Evolutionary conservation across 192 early-diverging fungal genomes (phyloP).

Genomic region (Mortierella antarctica): DNA sequence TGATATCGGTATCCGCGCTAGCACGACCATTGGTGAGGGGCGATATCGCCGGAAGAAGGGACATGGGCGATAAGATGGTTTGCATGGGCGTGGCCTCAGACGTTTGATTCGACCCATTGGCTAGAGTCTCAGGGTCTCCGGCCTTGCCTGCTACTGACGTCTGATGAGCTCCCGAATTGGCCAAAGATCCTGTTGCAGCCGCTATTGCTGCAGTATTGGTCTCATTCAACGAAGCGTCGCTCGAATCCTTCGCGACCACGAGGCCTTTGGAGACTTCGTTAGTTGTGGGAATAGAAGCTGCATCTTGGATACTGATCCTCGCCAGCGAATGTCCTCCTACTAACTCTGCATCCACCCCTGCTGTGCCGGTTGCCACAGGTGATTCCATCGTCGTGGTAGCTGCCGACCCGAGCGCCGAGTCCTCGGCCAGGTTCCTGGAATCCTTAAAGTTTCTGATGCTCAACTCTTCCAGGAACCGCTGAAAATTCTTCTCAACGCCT

Average conservation of each 20-base stretch:
- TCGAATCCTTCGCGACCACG: background rate
- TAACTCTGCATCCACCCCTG: background rate
- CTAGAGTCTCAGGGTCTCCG: too few relatives aligned
- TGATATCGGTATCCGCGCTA: background rate
- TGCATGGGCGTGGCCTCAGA: too few relatives aligned
- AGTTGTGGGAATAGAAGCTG: background rate
- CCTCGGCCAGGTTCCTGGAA: background rate
- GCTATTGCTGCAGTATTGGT: background rate
- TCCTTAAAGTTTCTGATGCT: constrained; percentile 34
- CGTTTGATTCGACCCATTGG: too few relatives aligned
- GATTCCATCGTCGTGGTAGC: background rate
- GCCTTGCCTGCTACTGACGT: too few relatives aligned
- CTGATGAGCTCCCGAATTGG: too few relatives aligned
- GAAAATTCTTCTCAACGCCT: constrained; percentile 43
- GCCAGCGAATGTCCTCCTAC: constrained; percentile 16
- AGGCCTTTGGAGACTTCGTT: background rate
- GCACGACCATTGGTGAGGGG: background rate
- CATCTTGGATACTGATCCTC: constrained; percentile 18
- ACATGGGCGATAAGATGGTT: background rate
- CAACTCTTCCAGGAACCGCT: constrained; percentile 48
- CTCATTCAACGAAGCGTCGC: background rate
- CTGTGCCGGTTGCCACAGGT: background rate
- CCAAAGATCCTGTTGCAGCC: background rate
- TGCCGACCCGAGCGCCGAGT: background rate
- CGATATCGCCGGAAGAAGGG: background rate